Conservation (phyloP, 2,329 filamentous ascomycete species). For the Epichloe festucae region DNA sequence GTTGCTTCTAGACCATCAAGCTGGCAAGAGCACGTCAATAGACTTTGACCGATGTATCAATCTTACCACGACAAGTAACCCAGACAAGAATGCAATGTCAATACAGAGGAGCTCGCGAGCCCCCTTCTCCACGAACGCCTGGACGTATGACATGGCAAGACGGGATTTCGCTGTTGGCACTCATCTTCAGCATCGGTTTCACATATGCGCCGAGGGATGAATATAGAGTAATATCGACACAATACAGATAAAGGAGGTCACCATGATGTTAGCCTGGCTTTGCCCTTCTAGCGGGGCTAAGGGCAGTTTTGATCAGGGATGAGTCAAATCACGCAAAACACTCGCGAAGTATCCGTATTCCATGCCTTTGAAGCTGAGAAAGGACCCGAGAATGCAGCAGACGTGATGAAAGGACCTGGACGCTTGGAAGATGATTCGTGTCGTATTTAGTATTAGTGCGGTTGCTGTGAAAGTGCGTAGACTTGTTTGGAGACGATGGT, state of each 20-base stretch:
- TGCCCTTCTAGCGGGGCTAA: constrained; percentile 1
- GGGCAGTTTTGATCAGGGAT: neutral
- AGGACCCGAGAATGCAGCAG: no score
- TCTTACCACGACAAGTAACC: no score
- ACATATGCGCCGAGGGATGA: neutral
- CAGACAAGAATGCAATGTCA: constrained; percentile 7
- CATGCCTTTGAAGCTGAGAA: no score
- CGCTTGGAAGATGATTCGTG: neutral
- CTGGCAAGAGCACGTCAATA: neutral
- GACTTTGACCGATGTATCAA: neutral
- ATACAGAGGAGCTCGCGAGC: constrained; percentile 5
- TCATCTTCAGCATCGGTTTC: neutral
- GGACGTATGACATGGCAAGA: neutral
- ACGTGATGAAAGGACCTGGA: neutral
- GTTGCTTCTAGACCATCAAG: neutral
- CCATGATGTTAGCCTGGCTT: neutral
- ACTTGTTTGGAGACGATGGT: no score
- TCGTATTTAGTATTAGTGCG: no score
- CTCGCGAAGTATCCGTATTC: neutral
- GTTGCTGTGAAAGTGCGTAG: no score
- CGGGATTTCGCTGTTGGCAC: neutral
- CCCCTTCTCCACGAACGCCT: neutral
- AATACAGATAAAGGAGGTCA: neutral
- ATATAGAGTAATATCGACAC: neutral
- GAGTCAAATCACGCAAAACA: neutral